A percentile compares a stretch with the other conserved stretches of the same genome.
phyloP scores from a whole-genome alignment of 2,329 filamentous ascomycete species.

The Trichophyton equinum region DNA sequence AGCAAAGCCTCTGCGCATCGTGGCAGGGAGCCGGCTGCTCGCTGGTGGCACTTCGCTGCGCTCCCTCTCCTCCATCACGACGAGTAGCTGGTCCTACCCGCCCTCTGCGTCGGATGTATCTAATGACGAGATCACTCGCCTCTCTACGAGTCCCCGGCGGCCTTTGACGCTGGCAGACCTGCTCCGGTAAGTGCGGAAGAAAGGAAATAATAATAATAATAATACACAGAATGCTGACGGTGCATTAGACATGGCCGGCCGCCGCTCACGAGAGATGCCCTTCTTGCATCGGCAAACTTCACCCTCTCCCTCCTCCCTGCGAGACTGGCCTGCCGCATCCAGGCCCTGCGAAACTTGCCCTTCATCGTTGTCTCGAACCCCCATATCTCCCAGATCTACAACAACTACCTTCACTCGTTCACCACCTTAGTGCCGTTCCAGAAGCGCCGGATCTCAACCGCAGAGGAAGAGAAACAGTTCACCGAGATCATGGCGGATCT shows the following conservation, averaged over 20 bases:
- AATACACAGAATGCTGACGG: neutral
- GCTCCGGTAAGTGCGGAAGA: conserved; percentile 51
- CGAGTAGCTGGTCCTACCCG: conserved; percentile 29
- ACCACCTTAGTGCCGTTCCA: conserved; percentile 81
- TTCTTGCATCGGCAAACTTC: conserved; percentile 89
- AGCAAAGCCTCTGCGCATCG: neutral
- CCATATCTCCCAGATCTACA: conserved; percentile 85
- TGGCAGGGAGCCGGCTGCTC: neutral
- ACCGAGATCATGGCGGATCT: conserved; percentile 87
- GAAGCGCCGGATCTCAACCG: conserved; percentile 55
- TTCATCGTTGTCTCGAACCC: conserved; percentile 98
- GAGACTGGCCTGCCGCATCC: conserved; percentile 84
- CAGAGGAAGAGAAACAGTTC: conserved; percentile 82
- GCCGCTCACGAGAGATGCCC: conserved; percentile 63
- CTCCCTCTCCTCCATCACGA: conserved; percentile 4
- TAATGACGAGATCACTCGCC: conserved; percentile 64
- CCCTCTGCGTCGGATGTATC: conserved; percentile 41
- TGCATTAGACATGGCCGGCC: conserved; percentile 57
- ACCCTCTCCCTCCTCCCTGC: conserved; percentile 84
- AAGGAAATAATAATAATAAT: no score
- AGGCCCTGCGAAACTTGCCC: conserved; percentile 81
- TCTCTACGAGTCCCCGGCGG: conserved; percentile 68
- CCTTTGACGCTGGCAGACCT: conserved; percentile 76
- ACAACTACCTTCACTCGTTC: conserved; percentile 88
- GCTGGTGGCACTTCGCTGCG: neutral